Percentiles rank a stretch among this genome's conserved stretches.
phyloP scores from a whole-genome alignment of 306 rosid species.

The Hylodesmum podocarpum region DNA sequence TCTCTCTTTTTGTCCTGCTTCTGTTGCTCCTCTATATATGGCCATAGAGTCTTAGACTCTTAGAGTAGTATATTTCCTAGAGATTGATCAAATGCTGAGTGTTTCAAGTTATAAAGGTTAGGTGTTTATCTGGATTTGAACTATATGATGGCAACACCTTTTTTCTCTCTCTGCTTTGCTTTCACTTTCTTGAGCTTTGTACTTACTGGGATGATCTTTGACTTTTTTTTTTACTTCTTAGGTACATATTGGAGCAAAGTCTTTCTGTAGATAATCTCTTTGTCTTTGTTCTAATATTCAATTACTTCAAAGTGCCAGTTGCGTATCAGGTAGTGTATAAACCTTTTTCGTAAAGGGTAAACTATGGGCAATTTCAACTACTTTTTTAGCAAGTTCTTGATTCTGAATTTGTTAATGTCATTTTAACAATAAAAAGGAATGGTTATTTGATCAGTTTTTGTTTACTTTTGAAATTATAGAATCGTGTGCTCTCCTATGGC shows the following conservation, averaged over 20 bases:
- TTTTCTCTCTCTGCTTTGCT: not conserved
- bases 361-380: constrained; percentile 13
- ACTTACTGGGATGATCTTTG: not conserved
- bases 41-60: constrained; percentile 23
- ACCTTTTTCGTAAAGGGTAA: constrained; percentile 17
- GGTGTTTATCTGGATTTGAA: constrained; percentile 13
- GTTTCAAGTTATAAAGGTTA: constrained; percentile 7
- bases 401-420: not conserved
- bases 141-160: not conserved
- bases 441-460: constrained; percentile 21
- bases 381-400: constrained; percentile 19
- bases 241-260: constrained; percentile 95
- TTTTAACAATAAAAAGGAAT: not conserved
- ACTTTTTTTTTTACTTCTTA: constrained; percentile 34
- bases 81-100: constrained; percentile 17
- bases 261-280: constrained; percentile 92
- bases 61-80: constrained; percentile 15
- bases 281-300: constrained; percentile 89
- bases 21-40: not conserved
- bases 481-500: constrained; percentile 90
- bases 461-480: constrained; percentile 48
- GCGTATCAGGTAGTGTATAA: constrained; percentile 68
- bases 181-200: constrained; percentile 21
- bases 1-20: not conserved
- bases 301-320: constrained; percentile 85